These are phyloP conservation scores for Suillus spraguei DNA, from an alignment of 768 basidiomycete species.

Conservation along the genomic window DNA sequence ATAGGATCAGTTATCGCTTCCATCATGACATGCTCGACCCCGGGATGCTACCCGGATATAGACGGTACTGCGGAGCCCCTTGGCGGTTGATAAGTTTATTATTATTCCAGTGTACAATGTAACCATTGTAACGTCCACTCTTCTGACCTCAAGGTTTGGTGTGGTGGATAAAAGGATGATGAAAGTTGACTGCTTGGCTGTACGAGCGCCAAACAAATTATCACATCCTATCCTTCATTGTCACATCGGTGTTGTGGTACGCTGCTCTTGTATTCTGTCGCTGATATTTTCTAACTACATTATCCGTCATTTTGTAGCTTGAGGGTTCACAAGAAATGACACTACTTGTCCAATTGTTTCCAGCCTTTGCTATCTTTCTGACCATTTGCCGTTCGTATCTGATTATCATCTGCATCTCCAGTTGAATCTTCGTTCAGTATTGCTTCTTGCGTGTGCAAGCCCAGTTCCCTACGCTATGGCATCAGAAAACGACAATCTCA, in stretches of 20 bases:
- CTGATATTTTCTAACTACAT: not conserved
- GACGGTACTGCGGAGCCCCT: conserved; percentile 11
- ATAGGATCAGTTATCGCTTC: conserved; percentile 18
- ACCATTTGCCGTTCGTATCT: not conserved
- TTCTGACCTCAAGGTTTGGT: not conserved
- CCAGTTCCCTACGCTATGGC: not conserved
- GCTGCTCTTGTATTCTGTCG: not conserved
- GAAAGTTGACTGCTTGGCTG: too few species aligned
- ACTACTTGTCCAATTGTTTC: not conserved
- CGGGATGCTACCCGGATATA: conserved; percentile 19
- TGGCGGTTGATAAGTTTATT: not conserved
- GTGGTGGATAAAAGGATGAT: not conserved
- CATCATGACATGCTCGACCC: conserved; percentile 25
- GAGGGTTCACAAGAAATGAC: not conserved
- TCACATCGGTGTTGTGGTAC: not conserved
- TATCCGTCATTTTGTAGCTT: not conserved
- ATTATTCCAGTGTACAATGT: not conserved
- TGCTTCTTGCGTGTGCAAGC: not conserved
- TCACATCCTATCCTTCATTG: not conserved
- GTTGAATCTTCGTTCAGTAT: not conserved
- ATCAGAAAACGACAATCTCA: not conserved
- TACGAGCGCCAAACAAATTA: not conserved
- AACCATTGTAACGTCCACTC: not conserved
- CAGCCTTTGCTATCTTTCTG: not conserved
- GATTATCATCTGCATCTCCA: not conserved